A percentile compares a stretch with the other conserved stretches of the same genome.
phyloP scores from a whole-genome alignment of 2,329 filamentous ascomycete genomes.

The Arachnomyces sp. region DNA sequence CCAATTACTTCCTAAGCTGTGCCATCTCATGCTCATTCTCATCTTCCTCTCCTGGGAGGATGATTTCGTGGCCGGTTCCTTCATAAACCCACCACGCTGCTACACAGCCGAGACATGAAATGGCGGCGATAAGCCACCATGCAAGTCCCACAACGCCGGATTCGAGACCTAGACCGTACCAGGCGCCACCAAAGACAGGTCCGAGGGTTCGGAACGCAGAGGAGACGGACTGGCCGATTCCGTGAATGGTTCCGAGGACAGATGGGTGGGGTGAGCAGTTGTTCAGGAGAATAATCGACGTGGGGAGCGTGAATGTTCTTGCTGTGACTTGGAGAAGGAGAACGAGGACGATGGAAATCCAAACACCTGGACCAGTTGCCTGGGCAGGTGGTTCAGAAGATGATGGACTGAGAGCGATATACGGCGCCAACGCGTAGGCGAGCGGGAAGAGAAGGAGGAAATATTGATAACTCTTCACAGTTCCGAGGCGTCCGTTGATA shows the following conservation, averaged over 20 bases:
- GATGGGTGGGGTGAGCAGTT: conserved; percentile 52
- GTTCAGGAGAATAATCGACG: conserved; percentile 51
- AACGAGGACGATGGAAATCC: conserved; percentile 57
- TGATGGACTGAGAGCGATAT: conserved; percentile 60
- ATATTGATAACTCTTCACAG: conserved; percentile 57
- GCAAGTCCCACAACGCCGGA: conserved; percentile 48
- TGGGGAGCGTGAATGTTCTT: conserved; percentile 59
- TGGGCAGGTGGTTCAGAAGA: conserved; percentile 33
- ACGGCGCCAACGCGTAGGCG: conserved; percentile 63
- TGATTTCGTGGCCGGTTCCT: conserved; percentile 54
- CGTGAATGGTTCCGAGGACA: conserved; percentile 53
- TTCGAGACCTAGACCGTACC: conserved; percentile 48
- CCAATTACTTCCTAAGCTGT: too few relatives aligned
- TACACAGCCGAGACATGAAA: conserved; percentile 50
- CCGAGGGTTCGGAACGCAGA: conserved; percentile 50
- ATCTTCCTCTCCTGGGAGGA: conserved; percentile 31
- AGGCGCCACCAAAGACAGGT: conserved; percentile 47
- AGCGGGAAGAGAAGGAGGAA: conserved; percentile 63
- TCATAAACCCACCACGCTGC: conserved; percentile 56
- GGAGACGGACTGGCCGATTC: conserved; percentile 49
- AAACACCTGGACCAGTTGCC: conserved; percentile 43
- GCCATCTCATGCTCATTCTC: conserved; percentile 10
- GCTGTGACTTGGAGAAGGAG: conserved; percentile 62
- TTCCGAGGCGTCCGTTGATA: conserved; percentile 59
- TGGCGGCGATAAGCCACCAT: conserved; percentile 48